Base-by-base conservation (phyloP, 768 basidiomycete genomes). In the Naganishia antarctica region DNA sequence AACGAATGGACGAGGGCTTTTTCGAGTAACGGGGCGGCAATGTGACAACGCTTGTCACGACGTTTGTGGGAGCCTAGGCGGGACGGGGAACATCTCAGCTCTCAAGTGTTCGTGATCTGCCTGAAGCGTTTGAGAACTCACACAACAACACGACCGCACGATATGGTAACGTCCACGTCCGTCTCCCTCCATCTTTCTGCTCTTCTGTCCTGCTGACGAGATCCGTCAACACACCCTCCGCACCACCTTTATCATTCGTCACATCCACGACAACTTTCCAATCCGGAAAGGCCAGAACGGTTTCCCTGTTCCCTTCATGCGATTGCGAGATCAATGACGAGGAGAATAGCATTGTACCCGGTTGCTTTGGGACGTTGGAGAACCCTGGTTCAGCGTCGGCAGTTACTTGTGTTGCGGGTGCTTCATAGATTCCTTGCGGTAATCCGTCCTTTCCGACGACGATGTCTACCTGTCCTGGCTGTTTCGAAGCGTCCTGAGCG, bases 201-300 rank as follows among this genome's bases (percentile, higher is more conserved):
- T 58, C 65, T 37, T 70, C 51, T 4, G 50, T 32, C 23, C 44
- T 34, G 11, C 28, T 29, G 47, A 43, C 58, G n/a, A 61, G 43
- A n/a, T 41, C 78, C 32, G 82, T 78, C 84, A 86, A 91, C 23
- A 96, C 79, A 31, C 82, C 81, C 63, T 84, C 80, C 6, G 91
- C 92, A 26, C 88, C 89, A 1, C 82, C 80, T 15, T 74, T 63
- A 0, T 86, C 82, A 34, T 84, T 81, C 25, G 83, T 83, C 15
- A 97, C 85, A 58, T 87, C 86, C 1, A 84, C 82, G 29, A 93
- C 83, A 48, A 91, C 81, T 69, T 86, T 91, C 80, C 86, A 98
- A 78, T 99, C 94, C 6, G 94, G 94, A 70, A 99, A 85, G 1
- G 97, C 83, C 45, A 99, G 81, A 18, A 93, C 88, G 0, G 88